Base-by-base conservation (phyloP, 257 asterid genomes). In the Coffea canephora region DNA sequence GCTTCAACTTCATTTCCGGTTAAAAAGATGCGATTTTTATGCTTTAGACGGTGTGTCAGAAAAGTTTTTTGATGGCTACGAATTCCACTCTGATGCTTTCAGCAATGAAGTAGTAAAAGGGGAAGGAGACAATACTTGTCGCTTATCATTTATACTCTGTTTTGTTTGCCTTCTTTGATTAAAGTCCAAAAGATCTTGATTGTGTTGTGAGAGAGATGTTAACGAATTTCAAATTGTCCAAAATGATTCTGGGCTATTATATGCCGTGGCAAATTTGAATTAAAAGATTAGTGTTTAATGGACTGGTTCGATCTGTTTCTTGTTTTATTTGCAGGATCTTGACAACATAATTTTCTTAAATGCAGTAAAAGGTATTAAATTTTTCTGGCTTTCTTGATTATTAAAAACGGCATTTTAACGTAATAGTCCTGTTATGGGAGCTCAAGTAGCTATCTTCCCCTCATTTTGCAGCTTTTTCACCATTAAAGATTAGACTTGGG, bases 401-500 rank as follows among this genome's bases (percentile, higher is more conserved):
- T 50, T 3, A 13, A 55, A 39, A n/a, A 64, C 45, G 61, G 74
- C 34, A 39, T n/a, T 69, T 49, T 59, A 3, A 66, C 65, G 69
- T 36, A 77, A 39, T 36, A 55, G 41, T 77, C 48, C 75, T 46
- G 77, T 79, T 61, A 79, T 80, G 81, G 34, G 25, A 55, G 72
- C 71, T 78, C n/a, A 85, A 77, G 61, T 57, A 69, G 9, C 16
- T 72, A 78, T 1, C 3, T 62, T 73, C 69, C 31, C 36, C 65
- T 23, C 55, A 83, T 67, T 54, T 45, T 89, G 88, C 82, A 92
- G 98, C 97, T 14, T 90, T 94, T 85, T 89, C 97, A 15, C 97
- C 96, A 21, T 77, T 94, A 86, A 94, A 90, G 92, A 89, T 94
- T 85, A 90, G 98, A 87, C 67, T 94, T 72, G 98, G 97, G 1